Base-by-base conservation (phyloP, 805 yeast genomes). In the Peterozyma xylosa region DNA sequence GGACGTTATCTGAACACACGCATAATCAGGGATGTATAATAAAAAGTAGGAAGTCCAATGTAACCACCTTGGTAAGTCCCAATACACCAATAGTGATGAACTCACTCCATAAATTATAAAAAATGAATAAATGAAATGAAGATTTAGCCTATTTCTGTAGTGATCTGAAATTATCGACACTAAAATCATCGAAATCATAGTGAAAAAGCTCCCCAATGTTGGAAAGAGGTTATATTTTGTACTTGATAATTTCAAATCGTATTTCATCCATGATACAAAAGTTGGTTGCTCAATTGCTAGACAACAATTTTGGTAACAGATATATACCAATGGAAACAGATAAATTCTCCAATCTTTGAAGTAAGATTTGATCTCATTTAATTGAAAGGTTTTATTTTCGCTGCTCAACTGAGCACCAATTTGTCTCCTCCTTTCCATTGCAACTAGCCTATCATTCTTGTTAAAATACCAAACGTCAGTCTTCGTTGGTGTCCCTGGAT, bases 301-400 rank as follows among this genome's bases (percentile, higher is more conserved):
- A 51, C 62, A 49, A 3, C 66, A 27, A 48, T 66, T 67, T 51
- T 68, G 66, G 54, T 60, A 65, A 9, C 66, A 61, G 45, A 66
- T 54, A 48, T 66, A 67, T 37, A 68, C 40, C 16, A 52, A n/a
- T 29, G 76, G 76, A 51, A 71, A 71, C 13, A 69, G 66, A 39
- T 53, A 68, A 18, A 70, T 59, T 56, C 73, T 78, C 78, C 78
- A 73, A 7, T 76, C 70, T 46, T 49, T 60, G 58, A 72, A 71
- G 48, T 67, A 67, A 2, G 64, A 43, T 44, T 65, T 69, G 46
- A 73, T 60, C 47, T 66, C 69, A 5, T 67, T 70, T 6, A 43
- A 38, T 62, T 60, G 54, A 2, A 76, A 65, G 51, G 70, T 71
- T 29, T 60, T 64, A 33, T 62, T 64, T 53, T 70, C 56, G 5